These are phyloP conservation scores for Torulaspora maleeae DNA, from an alignment of 805 yeast genomes.

Conservation along the genomic window DNA sequence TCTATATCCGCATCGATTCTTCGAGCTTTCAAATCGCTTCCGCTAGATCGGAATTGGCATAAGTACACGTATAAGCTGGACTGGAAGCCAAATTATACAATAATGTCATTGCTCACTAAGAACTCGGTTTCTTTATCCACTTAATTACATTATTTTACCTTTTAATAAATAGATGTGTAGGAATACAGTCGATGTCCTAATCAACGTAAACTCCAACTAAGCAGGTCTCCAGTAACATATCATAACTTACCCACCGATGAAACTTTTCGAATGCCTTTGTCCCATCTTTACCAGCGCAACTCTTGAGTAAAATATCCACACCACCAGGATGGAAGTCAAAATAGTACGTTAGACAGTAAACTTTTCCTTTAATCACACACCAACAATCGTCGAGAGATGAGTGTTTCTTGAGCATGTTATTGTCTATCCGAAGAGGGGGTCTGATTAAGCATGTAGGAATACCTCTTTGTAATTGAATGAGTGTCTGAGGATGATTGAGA, in stretches of 20 bases:
- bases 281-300: slow-evolving; percentile 78
- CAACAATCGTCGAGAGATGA: slow-evolving; percentile 65
- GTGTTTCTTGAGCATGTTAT: slow-evolving; percentile 58
- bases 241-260: slow-evolving; percentile 79
- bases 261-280: slow-evolving; percentile 69
- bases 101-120: background rate
- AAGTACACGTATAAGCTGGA: background rate
- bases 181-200: background rate
- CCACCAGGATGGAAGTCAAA: slow-evolving; percentile 93
- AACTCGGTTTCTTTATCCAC: background rate
- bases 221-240: slow-evolving; percentile 73
- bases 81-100: background rate
- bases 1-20: background rate
- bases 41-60: background rate
- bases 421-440: slow-evolving; percentile 51
- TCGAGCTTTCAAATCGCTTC: background rate
- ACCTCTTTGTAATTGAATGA: slow-evolving; percentile 17
- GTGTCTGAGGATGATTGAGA: slow-evolving; percentile 18
- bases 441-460: slow-evolving; percentile 21
- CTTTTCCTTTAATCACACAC: slow-evolving; percentile 76
- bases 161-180: too few relatives aligned
- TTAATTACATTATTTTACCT: background rate
- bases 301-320: slow-evolving; percentile 59
- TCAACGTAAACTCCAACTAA: slow-evolving; percentile 53
- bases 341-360: slow-evolving; percentile 83